Evolutionary conservation across 352 stramenopile species (phyloP).

Genomic region (Phytopythium helicoides): DNA sequence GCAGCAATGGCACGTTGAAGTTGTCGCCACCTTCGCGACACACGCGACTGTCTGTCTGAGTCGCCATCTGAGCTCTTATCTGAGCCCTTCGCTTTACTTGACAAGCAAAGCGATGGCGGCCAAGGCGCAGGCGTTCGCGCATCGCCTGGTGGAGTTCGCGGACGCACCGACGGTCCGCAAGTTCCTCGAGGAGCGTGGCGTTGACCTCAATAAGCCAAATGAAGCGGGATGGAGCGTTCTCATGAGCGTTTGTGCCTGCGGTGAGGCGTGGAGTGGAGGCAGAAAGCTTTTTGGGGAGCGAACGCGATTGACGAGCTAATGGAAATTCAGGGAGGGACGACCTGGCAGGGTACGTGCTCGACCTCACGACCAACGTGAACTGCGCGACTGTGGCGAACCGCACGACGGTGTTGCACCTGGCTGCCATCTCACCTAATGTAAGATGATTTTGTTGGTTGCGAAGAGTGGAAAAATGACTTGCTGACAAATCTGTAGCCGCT

Average conservation of each 20-base stretch:
- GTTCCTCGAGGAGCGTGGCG: constrained; percentile 54
- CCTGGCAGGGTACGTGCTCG: constrained; percentile 49
- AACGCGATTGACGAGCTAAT: neutral
- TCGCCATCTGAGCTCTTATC: too few relatives aligned
- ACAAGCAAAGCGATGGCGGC: neutral
- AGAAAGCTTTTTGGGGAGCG: neutral
- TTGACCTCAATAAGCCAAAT: constrained; percentile 64
- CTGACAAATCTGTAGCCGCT: constrained; percentile 45
- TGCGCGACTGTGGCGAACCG: constrained; percentile 58
- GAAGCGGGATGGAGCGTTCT: constrained; percentile 71
- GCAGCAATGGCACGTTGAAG: too few relatives aligned
- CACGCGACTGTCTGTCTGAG: too few relatives aligned
- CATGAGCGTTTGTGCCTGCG: constrained; percentile 74
- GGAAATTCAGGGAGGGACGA: constrained; percentile 48
- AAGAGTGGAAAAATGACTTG: too few relatives aligned
- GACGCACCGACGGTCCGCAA: constrained; percentile 48
- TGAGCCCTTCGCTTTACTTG: too few relatives aligned
- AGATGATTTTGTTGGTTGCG: too few relatives aligned
- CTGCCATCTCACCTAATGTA: constrained; percentile 74
- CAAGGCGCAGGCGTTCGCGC: constrained; percentile 64
- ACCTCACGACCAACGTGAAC: constrained; percentile 54
- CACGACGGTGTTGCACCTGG: constrained; percentile 76
- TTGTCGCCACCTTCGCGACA: too few relatives aligned
- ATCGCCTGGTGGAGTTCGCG: constrained; percentile 76
- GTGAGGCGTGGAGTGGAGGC: constrained; percentile 19